Base-by-base conservation (phyloP, 2,329 filamentous ascomycete species). In the Helotiales sp. region DNA sequence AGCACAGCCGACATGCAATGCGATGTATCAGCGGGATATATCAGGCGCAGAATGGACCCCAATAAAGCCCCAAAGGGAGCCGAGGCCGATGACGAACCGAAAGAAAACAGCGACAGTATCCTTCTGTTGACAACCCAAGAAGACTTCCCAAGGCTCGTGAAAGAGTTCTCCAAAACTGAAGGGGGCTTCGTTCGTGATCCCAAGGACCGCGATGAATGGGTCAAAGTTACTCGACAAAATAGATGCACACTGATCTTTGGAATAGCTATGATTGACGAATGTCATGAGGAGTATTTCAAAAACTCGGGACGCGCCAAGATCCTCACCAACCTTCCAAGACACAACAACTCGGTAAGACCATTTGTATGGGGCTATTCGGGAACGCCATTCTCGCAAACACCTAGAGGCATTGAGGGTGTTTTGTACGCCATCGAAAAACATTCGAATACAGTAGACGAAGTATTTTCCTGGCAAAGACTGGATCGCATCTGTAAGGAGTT, bases 211-310 rank as follows among this genome's bases (percentile, higher is more conserved):
- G 32, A 37, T 49, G 55, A 63, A 43, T 65, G 50, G 70, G 68
- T 49, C 22, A 67, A 22, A 52, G 24, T 4, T 13, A 17, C n/a
- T 26, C 24, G 22, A 52, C 54, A 59, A 37, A 64, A 43, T 5
- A 45, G 61, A 17, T 26, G 26, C 47, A 55, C 65, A 6, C 60
- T 72, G 28, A 65, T 70, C 3, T 69, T 73, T 49, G 72, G 72
- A 4, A 70, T 73, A 32, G 70, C 70, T 2, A 70, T 70, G 67
- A 61, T 70, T 15, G 72, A 73, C 60, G 72, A 73, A 57, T 70
- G 43, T 28, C 72, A 73, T 60, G 72, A 72, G 17, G 64, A 66
- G 7, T 65, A 64, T 20, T 52, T 50, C 17, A 64, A 61, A 43
- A 62, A 60, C 20, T 65, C 67, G 40, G 66, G 66, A 1, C 49